Evolutionary conservation across 495 filamentous ascomycete genomes (phyloP).

Genomic region (Acidomyces sp.): DNA sequence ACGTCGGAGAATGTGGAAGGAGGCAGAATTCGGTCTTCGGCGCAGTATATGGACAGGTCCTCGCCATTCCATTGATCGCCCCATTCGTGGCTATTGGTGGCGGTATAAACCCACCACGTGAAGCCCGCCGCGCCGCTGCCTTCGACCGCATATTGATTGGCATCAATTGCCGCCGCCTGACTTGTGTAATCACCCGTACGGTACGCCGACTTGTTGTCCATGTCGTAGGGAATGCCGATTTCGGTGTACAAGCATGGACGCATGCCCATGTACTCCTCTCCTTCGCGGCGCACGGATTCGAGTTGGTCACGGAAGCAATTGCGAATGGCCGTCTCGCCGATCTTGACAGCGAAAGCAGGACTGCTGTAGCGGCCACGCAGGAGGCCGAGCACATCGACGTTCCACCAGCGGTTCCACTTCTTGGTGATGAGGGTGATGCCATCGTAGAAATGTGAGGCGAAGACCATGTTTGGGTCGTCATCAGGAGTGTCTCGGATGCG

Average conservation of each 20-base stretch:
- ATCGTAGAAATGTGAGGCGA: slow-evolving; percentile 92
- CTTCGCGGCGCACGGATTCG: slow-evolving; percentile 75
- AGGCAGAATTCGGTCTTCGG: slow-evolving; percentile 59
- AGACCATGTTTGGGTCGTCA: slow-evolving; percentile 80
- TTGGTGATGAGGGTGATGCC: slow-evolving; percentile 94
- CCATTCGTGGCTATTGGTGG: slow-evolving; percentile 72
- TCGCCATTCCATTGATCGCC: slow-evolving; percentile 98
- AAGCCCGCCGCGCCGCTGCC: slow-evolving; percentile 68
- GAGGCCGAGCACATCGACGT: slow-evolving; percentile 87
- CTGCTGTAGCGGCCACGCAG: slow-evolving; percentile 77
- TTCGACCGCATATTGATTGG: slow-evolving; percentile 88
- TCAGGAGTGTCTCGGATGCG: slow-evolving; percentile 74
- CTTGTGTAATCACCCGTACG: slow-evolving; percentile 92
- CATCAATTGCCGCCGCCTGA: slow-evolving; percentile 89
- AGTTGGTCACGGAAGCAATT: slow-evolving; percentile 90
- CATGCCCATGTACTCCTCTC: slow-evolving; percentile 75
- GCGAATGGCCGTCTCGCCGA: slow-evolving; percentile 88
- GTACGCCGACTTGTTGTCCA: slow-evolving; percentile 92
- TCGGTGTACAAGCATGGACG: slow-evolving; percentile 88
- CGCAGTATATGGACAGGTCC: slow-evolving; percentile 79
- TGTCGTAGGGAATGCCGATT: slow-evolving; percentile 96
- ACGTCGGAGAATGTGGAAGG: slow-evolving; percentile 17
- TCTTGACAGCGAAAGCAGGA: slow-evolving; percentile 78
- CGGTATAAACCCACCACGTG: slow-evolving; percentile 77
- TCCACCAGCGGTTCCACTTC: slow-evolving; percentile 96